Conservation (phyloP, 1,284 basidiomycete genomes). For the Pyrrhoderma noxium region DNA sequence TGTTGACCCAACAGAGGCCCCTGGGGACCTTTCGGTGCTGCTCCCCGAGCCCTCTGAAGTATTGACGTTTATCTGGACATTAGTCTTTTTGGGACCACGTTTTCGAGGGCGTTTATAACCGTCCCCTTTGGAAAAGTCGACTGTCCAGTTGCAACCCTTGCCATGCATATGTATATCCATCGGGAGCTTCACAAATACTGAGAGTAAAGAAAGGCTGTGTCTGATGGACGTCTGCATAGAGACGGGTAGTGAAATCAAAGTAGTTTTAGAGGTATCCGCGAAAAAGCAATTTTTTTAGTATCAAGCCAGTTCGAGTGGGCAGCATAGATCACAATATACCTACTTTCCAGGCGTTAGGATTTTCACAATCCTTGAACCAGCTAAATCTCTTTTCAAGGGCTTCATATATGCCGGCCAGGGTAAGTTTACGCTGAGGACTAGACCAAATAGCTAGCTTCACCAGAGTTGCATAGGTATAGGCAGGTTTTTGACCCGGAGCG, state of each 20-base stretch:
- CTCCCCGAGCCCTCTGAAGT: not conserved
- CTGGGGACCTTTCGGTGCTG: not conserved
- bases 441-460: conserved; percentile 69
- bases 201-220: conserved; percentile 82
- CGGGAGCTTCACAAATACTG: conserved; percentile 63
- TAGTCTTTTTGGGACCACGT: conserved; percentile 30
- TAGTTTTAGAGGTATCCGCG: not conserved
- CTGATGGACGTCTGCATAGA: conserved; percentile 68
- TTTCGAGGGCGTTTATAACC: conserved; percentile 61
- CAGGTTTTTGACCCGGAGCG: conserved; percentile 42
- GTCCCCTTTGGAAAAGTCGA: conserved; percentile 50
- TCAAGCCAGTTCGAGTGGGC: not conserved
- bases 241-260: too few relatives aligned
- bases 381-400: conserved; percentile 52
- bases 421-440: conserved; percentile 47
- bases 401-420: conserved; percentile 58
- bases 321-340: too few relatives aligned
- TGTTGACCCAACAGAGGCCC: not conserved
- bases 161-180: conserved; percentile 64
- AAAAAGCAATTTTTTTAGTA: conserved; percentile 11
- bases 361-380: conserved; percentile 44
- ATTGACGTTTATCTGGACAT: not conserved
- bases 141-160: conserved; percentile 66
- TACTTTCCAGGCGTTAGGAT: conserved; percentile 59
- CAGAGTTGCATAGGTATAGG: conserved; percentile 48